Conservation (phyloP, 1,284 basidiomycete genomes). For the Rhodotorula sp. region DNA sequence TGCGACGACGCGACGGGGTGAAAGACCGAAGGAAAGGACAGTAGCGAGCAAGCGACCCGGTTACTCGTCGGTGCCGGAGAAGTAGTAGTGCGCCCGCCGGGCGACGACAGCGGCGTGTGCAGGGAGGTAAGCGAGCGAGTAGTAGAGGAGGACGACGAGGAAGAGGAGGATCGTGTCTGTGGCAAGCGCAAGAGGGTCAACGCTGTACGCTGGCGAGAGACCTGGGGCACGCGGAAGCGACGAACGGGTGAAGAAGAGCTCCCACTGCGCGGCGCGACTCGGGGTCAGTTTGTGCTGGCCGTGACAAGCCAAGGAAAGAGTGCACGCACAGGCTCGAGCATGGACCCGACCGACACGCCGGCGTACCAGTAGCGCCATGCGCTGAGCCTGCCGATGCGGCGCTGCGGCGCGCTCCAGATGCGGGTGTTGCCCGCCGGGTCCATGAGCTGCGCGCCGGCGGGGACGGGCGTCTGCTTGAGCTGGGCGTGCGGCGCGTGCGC, state of each 20-base stretch:
- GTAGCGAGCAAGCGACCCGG: neutral
- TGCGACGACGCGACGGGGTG: too few relatives aligned
- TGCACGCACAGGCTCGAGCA: constrained; percentile 26
- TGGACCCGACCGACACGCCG: constrained; percentile 23
- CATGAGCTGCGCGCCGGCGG: neutral
- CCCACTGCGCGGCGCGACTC: constrained; percentile 14
- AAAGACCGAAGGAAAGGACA: neutral
- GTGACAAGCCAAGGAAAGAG: neutral
- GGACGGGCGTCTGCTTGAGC: neutral
- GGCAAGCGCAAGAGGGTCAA: neutral
- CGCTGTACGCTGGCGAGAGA: neutral
- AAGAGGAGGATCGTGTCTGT: constrained; percentile 26
- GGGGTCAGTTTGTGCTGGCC: neutral
- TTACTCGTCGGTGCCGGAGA: constrained; percentile 9
- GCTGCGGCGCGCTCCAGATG: constrained; percentile 2
- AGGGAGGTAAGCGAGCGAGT: constrained; percentile 22
- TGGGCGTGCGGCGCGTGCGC: neutral
- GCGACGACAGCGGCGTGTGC: constrained; percentile 13
- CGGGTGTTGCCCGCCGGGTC: neutral
- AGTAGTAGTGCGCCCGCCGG: constrained; percentile 17
- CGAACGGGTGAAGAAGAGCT: constrained; percentile 23
- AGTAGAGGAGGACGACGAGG: constrained; percentile 14
- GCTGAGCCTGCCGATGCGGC: constrained; percentile 3
- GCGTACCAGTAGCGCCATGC: constrained; percentile 24
- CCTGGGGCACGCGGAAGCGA: neutral